phyloP scores from a whole-genome alignment of 441 rosid species.

The Euphorbia celastroides region DNA sequence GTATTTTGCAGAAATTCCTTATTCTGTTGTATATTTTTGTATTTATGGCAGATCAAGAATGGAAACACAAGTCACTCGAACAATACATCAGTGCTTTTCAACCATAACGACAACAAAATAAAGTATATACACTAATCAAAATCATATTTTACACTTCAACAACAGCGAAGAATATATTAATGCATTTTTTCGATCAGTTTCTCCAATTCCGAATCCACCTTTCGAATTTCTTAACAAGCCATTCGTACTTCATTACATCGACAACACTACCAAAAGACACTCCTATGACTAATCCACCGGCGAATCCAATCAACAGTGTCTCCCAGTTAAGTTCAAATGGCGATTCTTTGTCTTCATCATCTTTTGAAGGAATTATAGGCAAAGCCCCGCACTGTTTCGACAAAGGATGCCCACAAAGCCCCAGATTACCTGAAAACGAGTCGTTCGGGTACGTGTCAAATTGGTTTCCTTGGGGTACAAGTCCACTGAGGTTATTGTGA shows the following conservation, averaged over 20 bases:
- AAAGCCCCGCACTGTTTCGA: not conserved
- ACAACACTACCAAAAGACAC: constrained; percentile 11
- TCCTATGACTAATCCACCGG: constrained; percentile 17
- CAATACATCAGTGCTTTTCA: too few relatives aligned
- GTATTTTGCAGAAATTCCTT: too few relatives aligned
- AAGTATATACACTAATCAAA: not conserved
- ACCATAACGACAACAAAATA: too few relatives aligned
- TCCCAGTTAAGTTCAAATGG: constrained; percentile 3
- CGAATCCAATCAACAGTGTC: constrained; percentile 18
- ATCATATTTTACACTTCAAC: not conserved
- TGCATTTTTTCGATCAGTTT: too few relatives aligned
- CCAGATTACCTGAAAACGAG: constrained; percentile 16
- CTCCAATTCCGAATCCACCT: not conserved
- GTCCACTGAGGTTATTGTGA: constrained; percentile 23
- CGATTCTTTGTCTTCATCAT: not conserved
- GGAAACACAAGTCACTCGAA: too few relatives aligned
- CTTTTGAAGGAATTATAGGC: not conserved
- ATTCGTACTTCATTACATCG: not conserved
- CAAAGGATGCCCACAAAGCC: constrained; percentile 17
- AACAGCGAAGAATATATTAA: not conserved
- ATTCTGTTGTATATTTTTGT: too few relatives aligned
- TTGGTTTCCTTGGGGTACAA: constrained; percentile 30
- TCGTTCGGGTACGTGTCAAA: constrained; percentile 18
- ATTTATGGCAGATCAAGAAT: too few relatives aligned
- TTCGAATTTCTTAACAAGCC: constrained; percentile 3